Evolutionary conservation across 2,329 filamentous ascomycete species (phyloP).

Genomic region (Diaporthe velutina): DNA sequence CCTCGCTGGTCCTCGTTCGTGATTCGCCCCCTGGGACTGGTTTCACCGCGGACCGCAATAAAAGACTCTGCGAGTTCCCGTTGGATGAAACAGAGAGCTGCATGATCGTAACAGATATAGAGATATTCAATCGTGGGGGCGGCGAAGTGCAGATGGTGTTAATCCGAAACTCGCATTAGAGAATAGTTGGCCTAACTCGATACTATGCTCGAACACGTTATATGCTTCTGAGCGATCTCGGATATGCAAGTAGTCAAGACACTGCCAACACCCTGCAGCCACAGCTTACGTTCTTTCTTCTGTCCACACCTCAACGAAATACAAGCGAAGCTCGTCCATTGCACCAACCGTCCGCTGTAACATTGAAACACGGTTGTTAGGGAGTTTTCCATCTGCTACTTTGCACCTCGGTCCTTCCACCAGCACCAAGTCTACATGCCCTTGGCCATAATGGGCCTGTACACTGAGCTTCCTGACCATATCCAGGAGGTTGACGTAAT

Average conservation of each 20-base stretch:
- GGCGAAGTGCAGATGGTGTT: background rate
- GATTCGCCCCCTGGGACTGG: background rate
- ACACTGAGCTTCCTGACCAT: constrained; percentile 43
- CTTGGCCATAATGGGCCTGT: constrained; percentile 16
- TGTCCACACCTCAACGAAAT: background rate
- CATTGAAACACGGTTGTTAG: background rate
- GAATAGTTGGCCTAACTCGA: background rate
- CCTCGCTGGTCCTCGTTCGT: background rate
- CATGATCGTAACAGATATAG: background rate
- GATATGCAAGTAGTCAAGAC: background rate
- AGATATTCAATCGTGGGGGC: background rate
- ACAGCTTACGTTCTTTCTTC: background rate
- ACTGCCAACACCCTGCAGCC: background rate
- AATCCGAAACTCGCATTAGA: background rate
- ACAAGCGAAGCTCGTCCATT: background rate
- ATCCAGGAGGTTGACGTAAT: constrained; percentile 64
- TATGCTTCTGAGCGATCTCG: background rate
- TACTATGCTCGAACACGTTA: background rate
- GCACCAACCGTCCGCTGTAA: background rate
- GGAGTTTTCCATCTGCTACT: background rate
- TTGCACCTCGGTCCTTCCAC: background rate
- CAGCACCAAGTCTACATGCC: background rate
- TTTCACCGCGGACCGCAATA: background rate
- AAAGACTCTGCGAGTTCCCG: background rate
- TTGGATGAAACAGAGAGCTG: background rate